Conservation (phyloP, 2,329 filamentous ascomycete species). For the Thelonectria discophora region DNA sequence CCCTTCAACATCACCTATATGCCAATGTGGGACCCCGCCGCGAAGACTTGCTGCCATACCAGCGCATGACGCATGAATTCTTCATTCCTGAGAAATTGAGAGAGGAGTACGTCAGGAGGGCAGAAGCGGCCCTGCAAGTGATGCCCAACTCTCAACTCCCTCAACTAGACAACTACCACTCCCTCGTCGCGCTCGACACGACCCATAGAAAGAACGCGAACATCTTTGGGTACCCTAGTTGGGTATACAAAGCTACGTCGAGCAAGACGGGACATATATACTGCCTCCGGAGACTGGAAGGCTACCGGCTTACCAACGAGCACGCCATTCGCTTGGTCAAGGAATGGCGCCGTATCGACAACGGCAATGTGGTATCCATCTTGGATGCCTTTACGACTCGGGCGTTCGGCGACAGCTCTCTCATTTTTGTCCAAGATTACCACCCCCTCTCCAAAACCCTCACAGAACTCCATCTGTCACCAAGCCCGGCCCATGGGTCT, state of each 20-base stretch:
- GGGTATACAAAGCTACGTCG: conserved; percentile 94
- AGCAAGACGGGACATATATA: conserved; percentile 91
- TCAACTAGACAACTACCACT: conserved; percentile 88
- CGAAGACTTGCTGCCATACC: conserved; percentile 83
- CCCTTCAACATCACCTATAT: conserved; percentile 91
- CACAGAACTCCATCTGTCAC: conserved; percentile 77
- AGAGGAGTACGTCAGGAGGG: conserved; percentile 88
- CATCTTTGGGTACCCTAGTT: conserved; percentile 88
- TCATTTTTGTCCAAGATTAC: conserved; percentile 94
- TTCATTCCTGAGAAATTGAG: conserved; percentile 88
- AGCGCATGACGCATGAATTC: conserved; percentile 87
- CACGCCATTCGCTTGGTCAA: conserved; percentile 86
- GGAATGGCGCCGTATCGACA: conserved; percentile 87
- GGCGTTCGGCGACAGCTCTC: conserved; percentile 91
- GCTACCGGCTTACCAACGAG: conserved; percentile 88
- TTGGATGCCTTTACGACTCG: conserved; percentile 94
- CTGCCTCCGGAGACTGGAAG: conserved; percentile 85
- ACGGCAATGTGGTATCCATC: conserved; percentile 82
- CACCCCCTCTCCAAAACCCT: conserved; percentile 91
- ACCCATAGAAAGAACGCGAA: conserved; percentile 79
- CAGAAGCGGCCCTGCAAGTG: conserved; percentile 84
- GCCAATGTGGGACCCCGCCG: conserved; percentile 84
- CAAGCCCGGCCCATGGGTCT: conserved; percentile 51
- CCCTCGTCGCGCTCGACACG: conserved; percentile 87
- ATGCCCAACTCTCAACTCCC: conserved; percentile 81